Evolutionary conservation across 2,329 filamentous ascomycete genomes (phyloP), one percentile per base, ranked within the genome.

Genomic region (Emergomyces pasteurianus): DNA sequence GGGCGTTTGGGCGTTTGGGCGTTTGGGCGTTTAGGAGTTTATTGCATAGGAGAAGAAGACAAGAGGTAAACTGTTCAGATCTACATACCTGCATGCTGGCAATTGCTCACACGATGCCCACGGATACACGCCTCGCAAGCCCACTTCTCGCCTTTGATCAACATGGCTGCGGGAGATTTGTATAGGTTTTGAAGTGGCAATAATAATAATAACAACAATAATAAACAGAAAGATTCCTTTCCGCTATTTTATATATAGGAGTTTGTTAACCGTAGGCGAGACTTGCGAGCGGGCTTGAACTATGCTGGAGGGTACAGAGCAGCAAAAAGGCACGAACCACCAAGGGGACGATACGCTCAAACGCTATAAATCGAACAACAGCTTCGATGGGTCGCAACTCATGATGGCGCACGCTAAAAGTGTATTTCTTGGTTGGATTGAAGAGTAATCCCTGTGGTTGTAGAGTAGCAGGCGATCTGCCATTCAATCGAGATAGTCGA

Each of bases 51-150:
- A 58, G 61, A 36, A 50, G 57, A 58, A 50, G 62, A 34, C 58
- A 36, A 8, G 3, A n/a, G 7, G 18, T n/a, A 43, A 43, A 43
- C 3, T 7, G 16, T 1, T 58, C 70, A 68, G n/a, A n/a, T n/a
- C n/a, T 65, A 83, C 89, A 81, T 85, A 96, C 92, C 91, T 75
- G 85, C 84, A 77, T 99, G 94, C 76, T 92, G 90, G 81, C 94
- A 99, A 75, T 94, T 96, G 87, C 92, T 97, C 74, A 99, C 94
- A 74, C 94, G 90, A 80, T 99, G 94, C 73, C 94, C 94, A 77
- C 94, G 89, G 74, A 99, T 91, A 80, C 94, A 99, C 79, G 92
- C 92, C 80, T 95, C 90, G 61, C 65, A 67, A 53, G 65, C 65
- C 62, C 62, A 67, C 55, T 67, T 67, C 60, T 67, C 65, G 49